Percentiles rank a stretch among this genome's conserved stretches.
Evolutionary conservation across 78 protist species (phyloP).

Genomic region (Monocercomonoides exilis): DNA sequence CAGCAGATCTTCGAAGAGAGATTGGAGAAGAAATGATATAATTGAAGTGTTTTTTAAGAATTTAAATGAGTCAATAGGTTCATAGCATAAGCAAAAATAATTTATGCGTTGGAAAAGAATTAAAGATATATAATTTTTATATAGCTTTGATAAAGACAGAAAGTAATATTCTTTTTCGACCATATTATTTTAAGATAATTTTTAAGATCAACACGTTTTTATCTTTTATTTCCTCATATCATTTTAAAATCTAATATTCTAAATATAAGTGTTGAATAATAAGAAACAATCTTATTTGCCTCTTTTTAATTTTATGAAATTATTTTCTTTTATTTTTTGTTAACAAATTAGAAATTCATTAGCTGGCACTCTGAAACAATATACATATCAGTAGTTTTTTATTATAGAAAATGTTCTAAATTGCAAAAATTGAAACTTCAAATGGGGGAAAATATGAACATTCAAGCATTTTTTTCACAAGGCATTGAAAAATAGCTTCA

Average conservation of each 20-base stretch:
- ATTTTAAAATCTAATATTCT: not conserved
- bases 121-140: not conserved
- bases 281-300: not conserved
- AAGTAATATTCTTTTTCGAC: not conserved
- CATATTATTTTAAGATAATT: not conserved
- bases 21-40: not conserved
- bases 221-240: not conserved
- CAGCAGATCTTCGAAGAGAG: not conserved
- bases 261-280: not conserved
- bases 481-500: no score
- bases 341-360: not conserved
- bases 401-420: not conserved
- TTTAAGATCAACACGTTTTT: not conserved
- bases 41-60: not conserved
- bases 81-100: not conserved
- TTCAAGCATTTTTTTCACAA: no score
- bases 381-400: not conserved
- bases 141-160: not conserved
- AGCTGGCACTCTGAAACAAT: not conserved
- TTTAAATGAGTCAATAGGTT: not conserved
- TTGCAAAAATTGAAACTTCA: not conserved
- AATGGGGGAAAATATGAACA: no score
- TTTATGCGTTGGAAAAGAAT: not conserved
- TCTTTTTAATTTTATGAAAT: not conserved
- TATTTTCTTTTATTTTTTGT: not conserved